Base-by-base conservation (phyloP, 2,329 filamentous ascomycete species). In the Diplodia sapinea region DNA sequence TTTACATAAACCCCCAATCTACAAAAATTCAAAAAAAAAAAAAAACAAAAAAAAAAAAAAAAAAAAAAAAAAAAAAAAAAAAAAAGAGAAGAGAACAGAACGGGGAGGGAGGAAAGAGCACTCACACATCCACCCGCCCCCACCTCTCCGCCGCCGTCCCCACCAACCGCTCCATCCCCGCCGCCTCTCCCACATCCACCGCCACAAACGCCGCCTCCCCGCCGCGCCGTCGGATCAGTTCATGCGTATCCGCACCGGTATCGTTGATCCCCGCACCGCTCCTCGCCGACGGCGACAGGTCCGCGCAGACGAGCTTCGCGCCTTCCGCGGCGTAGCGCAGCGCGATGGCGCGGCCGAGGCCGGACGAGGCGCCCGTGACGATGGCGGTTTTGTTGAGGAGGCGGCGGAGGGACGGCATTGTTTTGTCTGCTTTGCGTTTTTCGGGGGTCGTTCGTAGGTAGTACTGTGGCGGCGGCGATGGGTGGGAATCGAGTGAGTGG, bases 321-420 rank as follows among this genome's bases (percentile, higher is more conserved):
- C 73, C 73, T 20, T 68, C 59, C n/a, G 47, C 38, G 26, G 49
- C 50, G 31, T 56, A 68, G 26, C 51, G 29, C 15, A 68, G 66
- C 8, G 66, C 38, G 8, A 68, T 68, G 36, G 77, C 77, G 72
- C 73, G 71, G 51, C 75, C 76, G 47, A 77, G 73, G 33, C 77
- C 76, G 43, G 72, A 71, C 63, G 77, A 72, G 3, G 74, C 75
- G 64, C 75, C 75, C 68, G 76, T 78, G 12, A 79, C 69, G 26
- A 78, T 70, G 11, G 75, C 74, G 13, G 76, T 70, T 66, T 74
- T 73, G 5, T 49, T 33, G 40, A 33, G 23, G 29, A 62, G 57
- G 26, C 57, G 57, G 40, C 15, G 3, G n/a, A n/a, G n/a, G n/a
- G n/a, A n/a, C n/a, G n/a, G n/a, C n/a, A n/a, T n/a, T 3, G 36